Conservation (phyloP, 106 monocot genomes). For the Cymbidium sinense region DNA sequence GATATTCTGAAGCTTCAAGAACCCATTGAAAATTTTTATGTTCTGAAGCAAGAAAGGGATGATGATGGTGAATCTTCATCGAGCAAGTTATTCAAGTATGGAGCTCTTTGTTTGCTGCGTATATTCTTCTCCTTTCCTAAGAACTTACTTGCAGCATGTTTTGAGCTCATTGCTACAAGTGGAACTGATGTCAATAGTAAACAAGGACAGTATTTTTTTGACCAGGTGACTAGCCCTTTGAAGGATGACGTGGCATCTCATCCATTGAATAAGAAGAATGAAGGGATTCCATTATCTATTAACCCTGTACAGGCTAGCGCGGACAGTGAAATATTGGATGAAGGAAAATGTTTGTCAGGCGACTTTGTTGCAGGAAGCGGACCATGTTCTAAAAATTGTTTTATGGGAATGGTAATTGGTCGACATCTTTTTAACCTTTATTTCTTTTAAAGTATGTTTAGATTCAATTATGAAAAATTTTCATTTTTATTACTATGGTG, state of each 20-base stretch:
- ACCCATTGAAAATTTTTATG: conserved; percentile 44
- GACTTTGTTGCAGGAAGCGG: conserved; percentile 5
- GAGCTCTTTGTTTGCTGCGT: conserved; percentile 54
- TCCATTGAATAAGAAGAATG: too few species aligned
- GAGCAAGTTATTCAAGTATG: conserved; percentile 57
- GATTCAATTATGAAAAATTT: not conserved
- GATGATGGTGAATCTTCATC: conserved; percentile 27
- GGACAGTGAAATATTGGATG: conserved; percentile 16
- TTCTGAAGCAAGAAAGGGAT: conserved; percentile 46
- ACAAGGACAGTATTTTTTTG: conserved; percentile 62
- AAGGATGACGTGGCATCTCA: conserved; percentile 21
- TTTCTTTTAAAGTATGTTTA: not conserved
- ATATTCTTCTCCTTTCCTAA: conserved; percentile 71
- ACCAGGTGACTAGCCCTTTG: conserved; percentile 58
- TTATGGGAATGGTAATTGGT: conserved; percentile 50
- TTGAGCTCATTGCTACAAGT: conserved; percentile 54
- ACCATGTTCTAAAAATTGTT: conserved; percentile 18
- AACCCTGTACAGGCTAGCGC: conserved; percentile 8
- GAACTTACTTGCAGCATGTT: conserved; percentile 68
- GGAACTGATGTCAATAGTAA: conserved; percentile 32
- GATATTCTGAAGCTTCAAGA: conserved; percentile 54
- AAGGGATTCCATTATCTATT: conserved; percentile 18
- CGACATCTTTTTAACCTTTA: not conserved
- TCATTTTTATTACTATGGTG: not conserved
- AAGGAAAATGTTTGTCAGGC: conserved; percentile 11